Evolutionary conservation across 2,329 filamentous ascomycete species (phyloP), one percentile per base, ranked within the genome.

Genomic region (Teratosphaeria epicoccoides): DNA sequence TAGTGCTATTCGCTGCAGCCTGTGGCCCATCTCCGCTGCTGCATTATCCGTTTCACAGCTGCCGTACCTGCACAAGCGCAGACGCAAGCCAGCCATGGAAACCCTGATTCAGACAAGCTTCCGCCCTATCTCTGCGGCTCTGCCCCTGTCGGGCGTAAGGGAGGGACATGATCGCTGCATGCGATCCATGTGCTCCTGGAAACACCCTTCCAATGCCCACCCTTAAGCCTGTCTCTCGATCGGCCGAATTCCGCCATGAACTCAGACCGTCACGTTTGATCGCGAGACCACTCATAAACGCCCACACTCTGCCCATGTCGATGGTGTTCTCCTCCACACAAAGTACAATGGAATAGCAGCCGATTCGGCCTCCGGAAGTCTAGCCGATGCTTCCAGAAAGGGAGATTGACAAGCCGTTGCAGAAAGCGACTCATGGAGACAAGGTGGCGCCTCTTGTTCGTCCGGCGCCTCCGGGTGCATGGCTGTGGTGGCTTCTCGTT

Each of bases 231-330:
- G 33, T 40, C 14, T 20, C 33, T 40, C n/a, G n/a, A n/a, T n/a
- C n/a, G n/a, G n/a, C n/a, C n/a, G n/a, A n/a, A n/a, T n/a, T n/a
- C n/a, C n/a, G n/a, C n/a, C n/a, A n/a, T n/a, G n/a, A n/a, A n/a
- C n/a, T n/a, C n/a, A n/a, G n/a, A n/a, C n/a, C n/a, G n/a, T n/a
- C n/a, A n/a, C n/a, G n/a, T n/a, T n/a, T n/a, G n/a, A n/a, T n/a
- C n/a, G n/a, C n/a, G n/a, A n/a, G n/a, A n/a, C n/a, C n/a, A n/a
- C n/a, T n/a, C n/a, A n/a, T n/a, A n/a, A n/a, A n/a, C 46, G 55
- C 56, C 87, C 58, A 78, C 88, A 44, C 23, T 17, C 43, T 54
- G 83, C 90, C 61, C 93, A 87, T 63, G 83, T 81, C 24, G 91
- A 87, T 68, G 89, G 85, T 43, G 22, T 14, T 10, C 28, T 29